A percentile compares a stretch with the other conserved stretches of the same genome.
Conservation (phyloP, 2,329 filamentous ascomycete species). For the Xylariomycetidae sp. region DNA sequence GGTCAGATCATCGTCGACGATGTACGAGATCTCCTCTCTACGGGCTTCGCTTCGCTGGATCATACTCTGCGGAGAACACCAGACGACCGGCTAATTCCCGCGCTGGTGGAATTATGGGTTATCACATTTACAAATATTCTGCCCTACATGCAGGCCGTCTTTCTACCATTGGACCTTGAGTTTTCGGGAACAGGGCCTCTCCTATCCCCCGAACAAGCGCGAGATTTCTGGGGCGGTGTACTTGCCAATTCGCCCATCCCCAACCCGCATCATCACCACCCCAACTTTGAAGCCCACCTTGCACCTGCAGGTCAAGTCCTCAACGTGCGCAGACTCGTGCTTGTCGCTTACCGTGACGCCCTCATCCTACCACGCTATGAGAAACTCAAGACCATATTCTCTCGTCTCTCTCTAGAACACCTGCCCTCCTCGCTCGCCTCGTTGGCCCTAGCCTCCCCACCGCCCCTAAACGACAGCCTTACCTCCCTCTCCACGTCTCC, state of each 20-base stretch:
- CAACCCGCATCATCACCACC: constrained; percentile 9
- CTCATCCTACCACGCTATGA: constrained; percentile 89
- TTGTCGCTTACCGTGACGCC: constrained; percentile 82
- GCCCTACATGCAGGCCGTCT: constrained; percentile 92
- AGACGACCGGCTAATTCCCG: constrained; percentile 84
- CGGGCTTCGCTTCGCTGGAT: constrained; percentile 82
- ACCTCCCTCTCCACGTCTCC: constrained; percentile 47
- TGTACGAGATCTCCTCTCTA: constrained; percentile 67
- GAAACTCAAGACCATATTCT: constrained; percentile 83
- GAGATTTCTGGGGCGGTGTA: constrained; percentile 84
- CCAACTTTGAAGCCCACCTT: constrained; percentile 36
- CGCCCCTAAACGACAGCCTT: constrained; percentile 39
- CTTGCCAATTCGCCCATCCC: constrained; percentile 36
- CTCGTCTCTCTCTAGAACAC: constrained; percentile 80
- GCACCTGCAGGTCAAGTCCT: constrained; percentile 54
- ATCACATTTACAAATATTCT: constrained; percentile 86
- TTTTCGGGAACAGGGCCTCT: constrained; percentile 80
- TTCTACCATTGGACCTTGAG: constrained; percentile 87
- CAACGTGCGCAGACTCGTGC: constrained; percentile 82
- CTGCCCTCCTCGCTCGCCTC: constrained; percentile 49
- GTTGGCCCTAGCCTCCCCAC: constrained; percentile 50
- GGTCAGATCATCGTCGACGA: constrained; percentile 72
- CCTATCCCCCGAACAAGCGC: constrained; percentile 72
- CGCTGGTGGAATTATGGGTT: constrained; percentile 90
- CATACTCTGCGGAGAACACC: constrained; percentile 73